Evolutionary conservation across 331 rosid genomes (phyloP), one percentile per base, ranked within the genome.

Genomic region (Rosa hybrid): DNA sequence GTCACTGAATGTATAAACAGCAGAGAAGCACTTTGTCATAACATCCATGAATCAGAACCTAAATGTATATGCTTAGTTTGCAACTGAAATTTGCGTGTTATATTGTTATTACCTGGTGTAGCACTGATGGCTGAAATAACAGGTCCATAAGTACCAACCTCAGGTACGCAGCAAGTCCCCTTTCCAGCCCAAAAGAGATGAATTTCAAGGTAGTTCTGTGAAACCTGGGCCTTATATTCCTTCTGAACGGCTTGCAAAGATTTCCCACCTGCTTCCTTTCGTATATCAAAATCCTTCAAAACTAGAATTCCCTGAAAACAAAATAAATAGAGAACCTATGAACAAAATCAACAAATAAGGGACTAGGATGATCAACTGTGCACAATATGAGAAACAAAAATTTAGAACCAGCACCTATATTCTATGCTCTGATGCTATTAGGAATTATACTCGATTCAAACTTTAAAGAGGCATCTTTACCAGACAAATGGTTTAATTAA

Each of bases 151-250:
- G 87, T 81, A 77, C 90, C 97, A 53, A 78, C 89, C 1, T 1
- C 4, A 68, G 97, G 98, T 51, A 89, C 74, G 79, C 98, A 91
- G 74, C 96, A 92, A 30, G 94, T 92, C 46, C 97, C 96, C 81
- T 94, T 92, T 45, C 98, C 98, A 17, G 94, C 97, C 98, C 97
- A 92, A 75, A 88, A 90, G 59, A 94, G 90, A 88, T 92, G 98
- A 74, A 92, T 80, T 76, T 92, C 98, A 23, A 94, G 81, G 85
- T 81, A 81, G 84, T 90, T 92, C 83, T 87, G 86, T n/a, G 91
- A 75, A 60, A 94, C 97, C 56, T 20, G 76, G 78, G 77, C 91
- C 49, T 45, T 77, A 70, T 77, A 89, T 68, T 75, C 57, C 86
- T 0, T 89, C 50, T 10, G 42, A 12, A 90, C 85, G 45, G 91